These are phyloP conservation scores for Pythium rhizo-oryzae DNA, from an alignment of 352 stramenopile species.

Conservation along the genomic window DNA sequence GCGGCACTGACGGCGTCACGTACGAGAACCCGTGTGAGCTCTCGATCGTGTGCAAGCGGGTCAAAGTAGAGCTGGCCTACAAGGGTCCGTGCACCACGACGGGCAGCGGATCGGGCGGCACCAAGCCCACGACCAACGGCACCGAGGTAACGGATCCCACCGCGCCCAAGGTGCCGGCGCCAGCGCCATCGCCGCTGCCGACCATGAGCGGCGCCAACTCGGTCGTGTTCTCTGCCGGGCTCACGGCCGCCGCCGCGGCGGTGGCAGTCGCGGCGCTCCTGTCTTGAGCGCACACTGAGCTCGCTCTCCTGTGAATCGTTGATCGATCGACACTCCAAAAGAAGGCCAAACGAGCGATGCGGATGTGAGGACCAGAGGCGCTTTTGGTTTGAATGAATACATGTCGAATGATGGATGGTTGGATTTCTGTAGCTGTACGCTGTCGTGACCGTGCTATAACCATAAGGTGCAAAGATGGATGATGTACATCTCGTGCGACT, in stretches of 20 bases:
- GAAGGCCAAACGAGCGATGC: too few relatives aligned
- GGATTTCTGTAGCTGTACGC: too few relatives aligned
- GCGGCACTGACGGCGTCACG: conserved; percentile 51
- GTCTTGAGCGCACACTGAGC: background rate
- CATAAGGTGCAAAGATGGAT: too few relatives aligned
- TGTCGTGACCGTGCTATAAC: too few relatives aligned
- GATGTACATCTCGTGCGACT: too few relatives aligned
- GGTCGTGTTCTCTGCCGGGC: background rate
- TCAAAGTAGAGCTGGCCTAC: background rate
- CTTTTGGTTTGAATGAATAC: too few relatives aligned
- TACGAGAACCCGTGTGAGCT: conserved; percentile 57
- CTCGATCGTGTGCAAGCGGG: conserved; percentile 12
- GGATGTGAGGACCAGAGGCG: too few relatives aligned
- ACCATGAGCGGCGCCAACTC: conserved; percentile 2
- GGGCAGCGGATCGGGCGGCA: background rate
- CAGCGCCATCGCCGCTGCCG: background rate
- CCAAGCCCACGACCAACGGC: background rate
- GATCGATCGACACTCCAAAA: too few relatives aligned
- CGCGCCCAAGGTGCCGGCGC: background rate
- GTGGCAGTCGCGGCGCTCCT: background rate
- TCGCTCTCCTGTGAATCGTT: too few relatives aligned
- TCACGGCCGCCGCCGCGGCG: background rate
- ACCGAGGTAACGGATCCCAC: background rate
- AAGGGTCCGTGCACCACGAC: background rate
- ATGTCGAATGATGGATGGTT: too few relatives aligned